Base-by-base conservation (phyloP, 2,329 filamentous ascomycete genomes). In the Didymella glomerata region DNA sequence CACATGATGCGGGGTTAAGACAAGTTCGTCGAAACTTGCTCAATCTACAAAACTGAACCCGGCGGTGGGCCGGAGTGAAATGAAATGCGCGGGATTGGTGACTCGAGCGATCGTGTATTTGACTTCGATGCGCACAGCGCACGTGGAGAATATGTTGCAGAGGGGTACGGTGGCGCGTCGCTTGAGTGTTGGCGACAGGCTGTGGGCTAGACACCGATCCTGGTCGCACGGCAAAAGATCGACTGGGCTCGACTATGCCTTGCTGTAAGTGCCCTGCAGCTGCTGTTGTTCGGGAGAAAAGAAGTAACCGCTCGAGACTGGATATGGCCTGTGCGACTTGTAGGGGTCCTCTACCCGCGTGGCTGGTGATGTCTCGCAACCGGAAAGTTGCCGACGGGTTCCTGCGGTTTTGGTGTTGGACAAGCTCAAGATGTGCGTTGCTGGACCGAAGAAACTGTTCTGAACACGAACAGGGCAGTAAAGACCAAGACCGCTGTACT, bases 1-100 rank as follows among this genome's bases (percentile, higher is more conserved):
- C 88, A 81, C 88, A 90, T 90, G 60, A 58, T 69, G 67, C 63
- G 60, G 55, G 73, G 81, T 65, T 63, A 54, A 48, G 54, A 48
- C 65, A 49, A 63, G 54, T 61, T 59, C 40, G 60, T 54, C 63
- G 50, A 69, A 74, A 73, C 61, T 59, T 76, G 73, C 72, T 75
- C 74, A 73, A 47, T 63, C 46, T 44, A 62, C 61, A 57, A 56
- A 57, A 57, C 53, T 25, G 46, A 50, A 61, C 57, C 67, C 61
- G 44, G 53, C 51, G 49, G 48, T 60, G 57, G 51, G 57, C 68
- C 64, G 65, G 64, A 64, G 64, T 56, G 51, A 55, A 65, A 61
- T 53, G 58, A 52, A 57, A 41, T 63, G 58, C 60, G 61, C 64
- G 61, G 60, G 54, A 63, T 64, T 57, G 63, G 46, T 59, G 66